A percentile compares a stretch with the other conserved stretches of the same genome.
Evolutionary conservation across 371 early-diverging fungal genomes (phyloP).

Genomic region (Lichtheimia corymbifera): DNA sequence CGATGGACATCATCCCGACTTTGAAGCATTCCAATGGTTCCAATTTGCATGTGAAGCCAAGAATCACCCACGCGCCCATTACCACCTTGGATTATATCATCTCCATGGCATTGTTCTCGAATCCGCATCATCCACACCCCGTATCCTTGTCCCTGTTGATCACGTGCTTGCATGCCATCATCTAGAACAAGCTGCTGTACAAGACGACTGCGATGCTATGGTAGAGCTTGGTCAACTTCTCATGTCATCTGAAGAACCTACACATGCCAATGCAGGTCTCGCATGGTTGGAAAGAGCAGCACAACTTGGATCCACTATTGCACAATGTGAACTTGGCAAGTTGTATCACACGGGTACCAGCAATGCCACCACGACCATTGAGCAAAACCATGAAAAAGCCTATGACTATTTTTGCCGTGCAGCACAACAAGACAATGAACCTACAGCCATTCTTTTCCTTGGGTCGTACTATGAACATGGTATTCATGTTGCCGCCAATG

Average conservation of each 20-base stretch:
- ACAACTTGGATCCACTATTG: slow-evolving; percentile 31
- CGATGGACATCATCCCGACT: slow-evolving; percentile 18
- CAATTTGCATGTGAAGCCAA: slow-evolving; percentile 29
- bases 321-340: slow-evolving; percentile 43
- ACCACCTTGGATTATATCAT: slow-evolving; percentile 34
- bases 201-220: slow-evolving; percentile 41
- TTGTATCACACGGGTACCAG: slow-evolving; percentile 35
- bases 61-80: slow-evolving; percentile 36
- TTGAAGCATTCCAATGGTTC: slow-evolving; percentile 39
- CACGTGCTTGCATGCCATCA: slow-evolving; percentile 26
- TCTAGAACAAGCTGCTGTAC: slow-evolving; percentile 36
- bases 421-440: slow-evolving; percentile 30
- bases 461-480: slow-evolving; percentile 50
- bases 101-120: slow-evolving; percentile 27
- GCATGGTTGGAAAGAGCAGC: slow-evolving; percentile 36
- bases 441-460: slow-evolving; percentile 39
- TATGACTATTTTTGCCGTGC: slow-evolving; percentile 45
- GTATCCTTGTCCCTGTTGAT: slow-evolving; percentile 14
- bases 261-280: slow-evolving; percentile 18
- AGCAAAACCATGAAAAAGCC: slow-evolving; percentile 46
- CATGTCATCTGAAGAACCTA: slow-evolving; percentile 11
- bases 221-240: slow-evolving; percentile 30
- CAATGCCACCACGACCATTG: slow-evolving; percentile 1
- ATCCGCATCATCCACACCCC: background rate
- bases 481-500: slow-evolving; percentile 39